A percentile compares a stretch with the other conserved stretches of the same genome.
phyloP scores from a whole-genome alignment of 2,329 filamentous ascomycete species.

The Trichoderma gracile region DNA sequence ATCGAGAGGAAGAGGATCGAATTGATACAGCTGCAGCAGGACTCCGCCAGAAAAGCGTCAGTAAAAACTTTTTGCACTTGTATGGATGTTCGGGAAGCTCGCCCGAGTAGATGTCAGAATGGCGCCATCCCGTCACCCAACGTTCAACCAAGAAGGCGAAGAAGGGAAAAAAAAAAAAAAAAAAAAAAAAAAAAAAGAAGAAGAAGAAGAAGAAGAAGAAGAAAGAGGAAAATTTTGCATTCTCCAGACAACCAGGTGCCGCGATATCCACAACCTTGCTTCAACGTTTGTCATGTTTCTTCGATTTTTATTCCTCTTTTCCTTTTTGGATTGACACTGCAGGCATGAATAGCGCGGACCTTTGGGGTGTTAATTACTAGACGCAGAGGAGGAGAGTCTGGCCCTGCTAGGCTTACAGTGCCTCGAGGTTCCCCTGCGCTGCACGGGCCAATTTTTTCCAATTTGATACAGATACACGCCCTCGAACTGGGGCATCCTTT shows the following conservation, averaged over 20 bases:
- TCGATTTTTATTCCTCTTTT: neutral
- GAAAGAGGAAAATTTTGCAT: conserved; percentile 4
- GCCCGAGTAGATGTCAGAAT: neutral
- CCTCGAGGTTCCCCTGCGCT: too few species aligned
- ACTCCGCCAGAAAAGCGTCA: neutral
- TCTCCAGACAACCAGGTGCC: conserved; percentile 18
- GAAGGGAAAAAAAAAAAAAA: neutral
- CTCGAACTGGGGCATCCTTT: too few species aligned
- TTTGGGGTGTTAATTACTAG: neutral
- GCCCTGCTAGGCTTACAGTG: too few species aligned
- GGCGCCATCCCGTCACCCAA: conserved; percentile 13
- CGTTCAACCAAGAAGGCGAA: conserved; percentile 1
- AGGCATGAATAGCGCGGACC: neutral
- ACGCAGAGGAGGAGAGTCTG: too few species aligned
- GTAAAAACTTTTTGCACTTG: neutral
- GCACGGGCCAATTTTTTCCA: too few species aligned
- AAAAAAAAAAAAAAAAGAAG: neutral
- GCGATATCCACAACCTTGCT: conserved; percentile 5
- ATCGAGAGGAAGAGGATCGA: neutral
- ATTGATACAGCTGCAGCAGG: neutral
- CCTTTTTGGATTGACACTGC: too few species aligned
- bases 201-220: neutral
- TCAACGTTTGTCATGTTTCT: neutral
- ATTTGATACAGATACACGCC: too few species aligned
- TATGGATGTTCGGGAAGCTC: neutral